Evolutionary conservation across 345 rosid genomes (phyloP), one percentile per base, ranked within the genome.

Genomic region (Rhodamnia argentea): DNA sequence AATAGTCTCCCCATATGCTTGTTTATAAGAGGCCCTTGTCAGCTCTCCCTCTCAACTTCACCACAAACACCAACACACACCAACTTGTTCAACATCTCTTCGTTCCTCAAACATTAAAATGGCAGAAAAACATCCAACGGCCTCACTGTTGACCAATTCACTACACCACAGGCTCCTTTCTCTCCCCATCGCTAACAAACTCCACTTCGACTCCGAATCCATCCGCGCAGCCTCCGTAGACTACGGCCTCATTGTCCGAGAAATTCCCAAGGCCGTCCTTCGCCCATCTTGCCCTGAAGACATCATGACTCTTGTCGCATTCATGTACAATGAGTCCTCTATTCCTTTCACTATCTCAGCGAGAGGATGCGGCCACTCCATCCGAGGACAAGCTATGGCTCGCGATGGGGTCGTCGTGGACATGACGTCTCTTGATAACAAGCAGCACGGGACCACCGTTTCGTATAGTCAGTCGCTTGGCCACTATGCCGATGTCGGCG

Each of bases 351-450:
- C 89, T 1, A 37, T 93, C 14, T 86, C 95, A 2, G 94, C 93
- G 3, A 89, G 91, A 47, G 95, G 95, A 59, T 82, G 60, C 10
- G 89, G 91, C 51, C 95, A 92, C 64, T 93, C 94, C 2, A 85
- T 86, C 24, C 26, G 83, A 2, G 94, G 95, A 12, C 94, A 93
- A 82, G 93, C 93, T 52, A 87, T 87, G 90, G 95, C 91, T 8
- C 26, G 50, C 0, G 70, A 84, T 9, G 95, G 95, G 4, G 89
- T 93, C 7, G 93, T 93, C 18, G 86, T 93, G 51, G 90, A 92
- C 57, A 91, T 93, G 95, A 87, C n/a, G 82, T 82, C 60, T 24
- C 83, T 92, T 40, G 85, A 86, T 7, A 64, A 59, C 18, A 56
- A 82, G 8, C 84, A 70, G n/a, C 82, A 3, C 13, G 56, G 86